Evolutionary conservation across 2,329 filamentous ascomycete species (phyloP).

Genomic region (Fusarium palustre): DNA sequence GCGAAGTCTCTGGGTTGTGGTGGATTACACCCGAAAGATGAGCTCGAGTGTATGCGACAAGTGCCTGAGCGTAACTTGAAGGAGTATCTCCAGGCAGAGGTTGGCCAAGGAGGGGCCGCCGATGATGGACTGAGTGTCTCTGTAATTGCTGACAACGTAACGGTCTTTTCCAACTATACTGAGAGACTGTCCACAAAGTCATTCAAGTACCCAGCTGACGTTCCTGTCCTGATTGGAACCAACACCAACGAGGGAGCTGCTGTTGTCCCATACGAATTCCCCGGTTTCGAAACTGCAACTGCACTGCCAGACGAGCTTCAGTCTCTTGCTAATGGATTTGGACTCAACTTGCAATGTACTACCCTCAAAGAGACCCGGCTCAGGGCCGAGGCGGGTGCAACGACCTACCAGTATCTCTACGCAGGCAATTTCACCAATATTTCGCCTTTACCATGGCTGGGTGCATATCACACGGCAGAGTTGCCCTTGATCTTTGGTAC

Average conservation of each 20-base stretch:
- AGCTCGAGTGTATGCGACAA: conserved; percentile 29
- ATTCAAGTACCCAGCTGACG: background rate
- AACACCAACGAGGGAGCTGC: conserved; percentile 35
- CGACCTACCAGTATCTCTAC: conserved; percentile 36
- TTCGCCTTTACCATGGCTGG: conserved; percentile 34
- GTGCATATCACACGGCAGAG: conserved; percentile 35
- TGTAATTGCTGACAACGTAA: conserved; percentile 24
- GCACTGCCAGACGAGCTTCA: conserved; percentile 17
- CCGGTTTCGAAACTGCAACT: conserved; percentile 25
- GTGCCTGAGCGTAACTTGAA: conserved; percentile 14
- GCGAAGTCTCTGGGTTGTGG: conserved; percentile 19
- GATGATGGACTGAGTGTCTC: conserved; percentile 25
- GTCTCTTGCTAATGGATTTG: conserved; percentile 13
- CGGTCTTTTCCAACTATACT: conserved; percentile 24
- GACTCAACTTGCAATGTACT: conserved; percentile 29
- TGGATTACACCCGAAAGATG: background rate
- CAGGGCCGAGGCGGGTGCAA: conserved; percentile 23
- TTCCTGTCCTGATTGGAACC: conserved; percentile 34
- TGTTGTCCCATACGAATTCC: conserved; percentile 29
- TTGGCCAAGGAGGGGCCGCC: conserved; percentile 28
- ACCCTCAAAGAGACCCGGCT: conserved; percentile 25
- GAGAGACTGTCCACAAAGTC: background rate
- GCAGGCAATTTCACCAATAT: conserved; percentile 39
- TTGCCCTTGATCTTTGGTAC: conserved; percentile 38
- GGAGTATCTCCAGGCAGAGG: conserved; percentile 29